These are phyloP conservation scores for Periglandula ipomoeae DNA, from an alignment of 2,329 filamentous ascomycete genomes.

Conservation along the genomic window DNA sequence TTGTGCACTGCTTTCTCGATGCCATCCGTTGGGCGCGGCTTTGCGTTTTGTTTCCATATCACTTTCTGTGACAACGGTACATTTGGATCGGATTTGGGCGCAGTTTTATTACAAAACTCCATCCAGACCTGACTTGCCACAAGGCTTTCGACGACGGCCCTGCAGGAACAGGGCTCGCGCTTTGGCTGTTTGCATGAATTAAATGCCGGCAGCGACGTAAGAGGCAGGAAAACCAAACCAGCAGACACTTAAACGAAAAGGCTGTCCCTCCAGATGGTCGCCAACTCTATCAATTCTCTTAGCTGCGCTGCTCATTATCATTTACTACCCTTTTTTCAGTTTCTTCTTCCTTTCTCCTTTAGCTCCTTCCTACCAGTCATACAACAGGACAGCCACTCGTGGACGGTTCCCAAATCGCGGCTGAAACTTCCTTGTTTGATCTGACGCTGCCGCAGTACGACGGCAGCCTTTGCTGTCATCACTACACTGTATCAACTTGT, in stretches of 20 bases:
- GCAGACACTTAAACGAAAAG: not conserved
- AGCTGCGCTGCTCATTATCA: constrained; percentile 14
- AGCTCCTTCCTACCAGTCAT: not conserved
- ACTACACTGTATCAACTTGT: constrained; percentile 3
- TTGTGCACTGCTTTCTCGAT: constrained; percentile 4
- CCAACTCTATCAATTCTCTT: constrained; percentile 10
- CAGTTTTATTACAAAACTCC: constrained; percentile 30
- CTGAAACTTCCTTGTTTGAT: not conserved
- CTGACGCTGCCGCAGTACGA: not conserved
- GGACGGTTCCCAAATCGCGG: not conserved
- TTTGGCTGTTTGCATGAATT: constrained; percentile 1
- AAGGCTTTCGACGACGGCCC: constrained; percentile 43
- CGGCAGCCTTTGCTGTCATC: not conserved
- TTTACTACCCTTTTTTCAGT: constrained; percentile 6
- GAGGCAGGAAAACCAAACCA: not conserved
- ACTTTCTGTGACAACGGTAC: constrained; percentile 19
- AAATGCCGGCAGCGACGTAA: not conserved
- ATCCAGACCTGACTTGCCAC: constrained; percentile 55
- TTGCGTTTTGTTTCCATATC: constrained; percentile 18
- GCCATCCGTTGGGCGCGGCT: constrained; percentile 18
- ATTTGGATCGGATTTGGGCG: constrained; percentile 43
- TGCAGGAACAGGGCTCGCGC: constrained; percentile 32
- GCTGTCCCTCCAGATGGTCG: constrained; percentile 11
- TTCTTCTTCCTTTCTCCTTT: constrained; percentile 11
- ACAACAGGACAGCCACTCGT: constrained; percentile 5